Base-by-base conservation (phyloP, 1,284 basidiomycete genomes). In the Cutaneotrichosporon curvatum region DNA sequence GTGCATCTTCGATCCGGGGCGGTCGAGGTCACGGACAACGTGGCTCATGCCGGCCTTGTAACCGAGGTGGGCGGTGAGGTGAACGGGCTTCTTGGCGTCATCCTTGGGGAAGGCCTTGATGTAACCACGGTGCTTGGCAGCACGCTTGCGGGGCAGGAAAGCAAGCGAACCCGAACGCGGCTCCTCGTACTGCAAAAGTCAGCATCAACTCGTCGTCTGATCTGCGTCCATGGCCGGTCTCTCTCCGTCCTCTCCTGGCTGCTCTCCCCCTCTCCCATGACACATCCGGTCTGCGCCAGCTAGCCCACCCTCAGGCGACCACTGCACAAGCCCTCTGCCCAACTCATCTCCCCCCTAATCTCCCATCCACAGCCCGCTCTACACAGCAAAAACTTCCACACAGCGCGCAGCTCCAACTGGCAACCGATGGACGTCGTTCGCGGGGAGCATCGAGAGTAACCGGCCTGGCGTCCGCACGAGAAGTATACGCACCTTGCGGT, bases 31-130 rank as follows among this genome's bases (percentile, higher is more conserved):
- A 73, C 95, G 89, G 57, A 99, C 94, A 67, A 98, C 81, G 75
- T 99, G 95, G 76, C 91, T 96, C 95, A 98, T 98, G 71, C 95
- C 95, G 62, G 94, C 95, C 83, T 99, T 98, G 87, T 96, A 99
- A 65, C 94, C 95, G 83, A 99, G 83, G 73, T 87, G 79, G 62
- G 95, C 95, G 65, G 95, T 99, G 75, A 99, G 81, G 78, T 99
- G 95, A 57, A 96, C 90, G 50, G 89, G 91, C 78, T 97, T 97
- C 82, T 92, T 97, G 75, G 90, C 81, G 80, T 98, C 94, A 82
- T 99, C 95, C 91, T 84, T 89, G 70, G 92, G 91, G 83, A 96
- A 96, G 55, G 90, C 83, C 83, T 96, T 96, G 75, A 94, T 89
- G 80, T 91, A 91, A 74, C 91, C 91, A 65, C 91, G 85, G 76